Base-by-base conservation (phyloP, 1,284 basidiomycete genomes). In the Cutaneotrichosporon mucoides region DNA sequence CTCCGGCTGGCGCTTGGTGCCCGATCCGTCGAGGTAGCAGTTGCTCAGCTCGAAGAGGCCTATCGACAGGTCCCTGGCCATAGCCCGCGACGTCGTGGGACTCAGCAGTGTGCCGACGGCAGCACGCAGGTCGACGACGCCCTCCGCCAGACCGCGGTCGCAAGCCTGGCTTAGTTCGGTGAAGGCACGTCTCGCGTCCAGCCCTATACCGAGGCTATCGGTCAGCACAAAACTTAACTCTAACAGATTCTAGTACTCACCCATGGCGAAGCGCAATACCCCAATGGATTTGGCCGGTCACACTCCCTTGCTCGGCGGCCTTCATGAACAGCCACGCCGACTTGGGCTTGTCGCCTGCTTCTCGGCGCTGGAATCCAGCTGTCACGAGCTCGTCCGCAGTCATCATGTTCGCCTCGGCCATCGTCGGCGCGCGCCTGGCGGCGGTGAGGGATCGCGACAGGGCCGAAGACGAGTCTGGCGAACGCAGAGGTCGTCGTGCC, bases 21-120 rank as follows among this genome's bases (percentile, higher is more conserved):
- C 75, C 9, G 67, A 62, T 8, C 76, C 76, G n/a, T 76, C 72
- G 15, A 78, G 62, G 57, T 73, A 77, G 60, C 74, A 77, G 52
- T 73, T 75, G 2, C 68, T 76, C 11, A 77, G 67, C 63, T 79
- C 77, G 51, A 71, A 73, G 55, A 79, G 68, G 8, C 73, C 76
- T 36, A 76, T 49, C 1, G 71, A 64, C 5, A 77, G 61, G 56
- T 77, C 75, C 6, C 73, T 73, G 6, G 68, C 66, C 56, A 75
- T 67, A 2, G 57, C 52, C 43, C 68, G 69, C 49, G 68, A 66
- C 55, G 72, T 71, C 37, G 65, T 55, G 3, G 66, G 52, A 4
- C 70, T 65, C 45, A 76, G 65, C 35, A 65, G 64, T 36, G 57
- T 58, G 42, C 67, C 55, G 4, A 66, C 57, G 9, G 68, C 66